Evolutionary conservation across 495 filamentous ascomycete genomes (phyloP).

Genomic region (Daldinia concentrica): DNA sequence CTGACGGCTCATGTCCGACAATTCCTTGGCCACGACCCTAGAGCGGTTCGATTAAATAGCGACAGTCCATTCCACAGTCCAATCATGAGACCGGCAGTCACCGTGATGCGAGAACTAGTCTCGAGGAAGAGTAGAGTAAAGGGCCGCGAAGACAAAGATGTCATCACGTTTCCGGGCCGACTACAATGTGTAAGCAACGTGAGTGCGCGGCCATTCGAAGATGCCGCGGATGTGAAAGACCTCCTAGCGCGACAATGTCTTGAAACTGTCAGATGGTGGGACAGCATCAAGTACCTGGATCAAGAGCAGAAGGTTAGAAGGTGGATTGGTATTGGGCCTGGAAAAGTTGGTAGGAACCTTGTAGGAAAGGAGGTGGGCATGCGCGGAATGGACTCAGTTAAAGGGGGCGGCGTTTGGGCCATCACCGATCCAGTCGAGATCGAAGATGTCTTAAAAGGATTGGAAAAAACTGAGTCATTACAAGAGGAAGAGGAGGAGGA

Average conservation of each 20-base stretch:
- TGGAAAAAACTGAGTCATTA: slow-evolving; percentile 75
- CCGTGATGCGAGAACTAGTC: slow-evolving; percentile 73
- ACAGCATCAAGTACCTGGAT: slow-evolving; percentile 88
- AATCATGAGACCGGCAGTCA: slow-evolving; percentile 86
- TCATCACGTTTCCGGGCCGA: slow-evolving; percentile 74
- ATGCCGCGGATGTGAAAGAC: slow-evolving; percentile 75
- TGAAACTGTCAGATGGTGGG: slow-evolving; percentile 94
- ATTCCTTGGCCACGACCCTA: slow-evolving; percentile 91
- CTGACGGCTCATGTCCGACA: slow-evolving; percentile 90
- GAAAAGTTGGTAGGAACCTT: slow-evolving; percentile 91
- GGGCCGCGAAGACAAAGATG: slow-evolving; percentile 58
- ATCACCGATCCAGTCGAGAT: slow-evolving; percentile 84
- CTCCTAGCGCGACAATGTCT: slow-evolving; percentile 79
- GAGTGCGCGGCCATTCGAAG: slow-evolving; percentile 77
- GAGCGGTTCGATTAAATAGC: slow-evolving; percentile 86
- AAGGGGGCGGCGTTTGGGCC: slow-evolving; percentile 94
- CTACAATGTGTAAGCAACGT: slow-evolving; percentile 89
- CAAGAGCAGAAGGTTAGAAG: slow-evolving; percentile 82
- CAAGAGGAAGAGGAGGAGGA: slow-evolving; percentile 53
- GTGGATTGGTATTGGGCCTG: slow-evolving; percentile 95
- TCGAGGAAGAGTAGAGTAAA: slow-evolving; percentile 57
- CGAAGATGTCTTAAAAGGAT: slow-evolving; percentile 73
- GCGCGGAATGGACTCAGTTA: slow-evolving; percentile 75
- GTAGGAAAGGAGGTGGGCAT: slow-evolving; percentile 96
- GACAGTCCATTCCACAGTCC: slow-evolving; percentile 93